Percentiles rank a stretch among this genome's conserved stretches.
Evolutionary conservation across 129 eudicot species (phyloP).

Genomic region (Dittrichia graveolens): DNA sequence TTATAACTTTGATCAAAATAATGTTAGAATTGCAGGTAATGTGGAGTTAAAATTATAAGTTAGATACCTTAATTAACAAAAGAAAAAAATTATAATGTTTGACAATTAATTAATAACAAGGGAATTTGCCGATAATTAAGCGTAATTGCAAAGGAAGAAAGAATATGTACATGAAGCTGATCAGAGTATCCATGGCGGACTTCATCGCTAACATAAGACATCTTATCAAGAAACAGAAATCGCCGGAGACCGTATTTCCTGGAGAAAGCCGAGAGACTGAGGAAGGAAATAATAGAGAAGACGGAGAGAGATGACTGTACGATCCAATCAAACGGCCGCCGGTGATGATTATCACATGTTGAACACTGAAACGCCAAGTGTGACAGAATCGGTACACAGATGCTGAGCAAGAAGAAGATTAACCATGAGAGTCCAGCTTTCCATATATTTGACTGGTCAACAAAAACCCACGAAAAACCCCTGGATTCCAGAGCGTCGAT

Average conservation of each 20-base stretch:
- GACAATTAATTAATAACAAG: too few species aligned
- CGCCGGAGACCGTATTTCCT: conserved; percentile 58
- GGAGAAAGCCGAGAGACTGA: conserved; percentile 50
- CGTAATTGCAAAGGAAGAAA: background rate
- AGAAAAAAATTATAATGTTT: too few species aligned
- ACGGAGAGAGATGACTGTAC: conserved; percentile 62
- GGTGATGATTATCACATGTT: conserved; percentile 52
- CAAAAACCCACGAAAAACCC: conserved; percentile 52
- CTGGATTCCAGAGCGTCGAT: conserved; percentile 46
- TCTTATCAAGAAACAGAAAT: conserved; percentile 65
- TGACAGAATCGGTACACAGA: conserved; percentile 63
- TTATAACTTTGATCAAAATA: too few species aligned
- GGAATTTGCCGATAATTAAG: too few species aligned
- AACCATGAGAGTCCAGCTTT: conserved; percentile 67
- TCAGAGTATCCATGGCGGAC: conserved; percentile 56
- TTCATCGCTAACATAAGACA: conserved; percentile 54
- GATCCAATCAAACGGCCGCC: conserved; percentile 59
- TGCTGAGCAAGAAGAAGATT: conserved; percentile 50
- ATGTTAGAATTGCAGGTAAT: too few species aligned
- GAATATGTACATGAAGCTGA: conserved; percentile 58
- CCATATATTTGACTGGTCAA: conserved; percentile 62
- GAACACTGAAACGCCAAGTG: conserved; percentile 62
- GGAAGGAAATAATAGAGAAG: conserved; percentile 52
- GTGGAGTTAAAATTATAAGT: too few species aligned
- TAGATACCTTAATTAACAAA: too few species aligned